Base-by-base conservation (phyloP, 2,329 filamentous ascomycete species). In the Diaporthe caulivora region DNA sequence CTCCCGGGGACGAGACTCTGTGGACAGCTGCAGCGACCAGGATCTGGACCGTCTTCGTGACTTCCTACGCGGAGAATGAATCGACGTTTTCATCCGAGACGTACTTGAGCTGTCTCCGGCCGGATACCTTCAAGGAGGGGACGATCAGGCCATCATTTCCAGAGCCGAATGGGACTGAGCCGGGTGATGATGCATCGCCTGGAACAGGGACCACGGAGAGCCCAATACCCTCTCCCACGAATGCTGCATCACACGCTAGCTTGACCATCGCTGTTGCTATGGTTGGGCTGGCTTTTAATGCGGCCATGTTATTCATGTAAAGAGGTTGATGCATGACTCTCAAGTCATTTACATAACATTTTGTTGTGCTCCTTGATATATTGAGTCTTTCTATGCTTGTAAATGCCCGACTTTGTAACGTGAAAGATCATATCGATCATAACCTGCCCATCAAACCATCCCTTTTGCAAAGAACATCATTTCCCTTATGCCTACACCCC, bases 71-170 rank as follows among this genome's bases (percentile, higher is more conserved):
- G 3, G 17, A 57, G 6, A 37, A 49, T 4, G 55, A 29, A 8
- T 58, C 40, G 29, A 11, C 18, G 29, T 24, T 3, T 13, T 13
- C 2, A 4, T 8, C 40, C 6, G 24, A 26, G 53, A 47, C 55
- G 21, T 26, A 17, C 11, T 34, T 70, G 13, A 58, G 21, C 9
- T 70, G 53, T 21, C 44, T 70, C 1, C 40, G 54, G 11, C 53
- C 67, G 6, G 67, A 58, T 15, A 58, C 42, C 1, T 70, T 70
- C 40, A 70, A 31, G 15, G 37, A 57, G 26, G 67, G 51, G 42
- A 70, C 67, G 21, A 15, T 47, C 4, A 44, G n/a, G 51, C 67
- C 51, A 37, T 34, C 47, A 37, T 34, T 31, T 47, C 4, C 53
- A 37, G 17, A 42, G 34, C n/a, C 37, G 34, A 68, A 54, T 13